Conservation (phyloP, 148 eudicot species). For the Arbutus unedo region DNA sequence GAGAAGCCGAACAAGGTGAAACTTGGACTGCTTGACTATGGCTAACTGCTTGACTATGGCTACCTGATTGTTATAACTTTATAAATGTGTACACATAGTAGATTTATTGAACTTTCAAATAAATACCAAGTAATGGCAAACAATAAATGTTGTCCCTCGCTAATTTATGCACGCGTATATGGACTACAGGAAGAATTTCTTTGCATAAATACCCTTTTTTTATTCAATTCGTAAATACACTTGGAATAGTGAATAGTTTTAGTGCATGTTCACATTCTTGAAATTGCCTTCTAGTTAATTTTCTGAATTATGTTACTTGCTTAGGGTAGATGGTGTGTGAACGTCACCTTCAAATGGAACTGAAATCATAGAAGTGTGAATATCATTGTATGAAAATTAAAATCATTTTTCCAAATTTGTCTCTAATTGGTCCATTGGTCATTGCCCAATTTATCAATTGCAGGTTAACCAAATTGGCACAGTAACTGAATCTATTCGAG, state of each 20-base stretch:
- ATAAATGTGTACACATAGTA: neutral
- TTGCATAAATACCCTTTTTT: neutral
- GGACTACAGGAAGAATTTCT: neutral
- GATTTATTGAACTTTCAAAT: neutral
- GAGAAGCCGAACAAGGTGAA: neutral
- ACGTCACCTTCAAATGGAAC: neutral
- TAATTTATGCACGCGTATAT: neutral
- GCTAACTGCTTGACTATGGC: neutral
- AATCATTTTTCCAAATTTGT: neutral
- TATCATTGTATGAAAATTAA: neutral
- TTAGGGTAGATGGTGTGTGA: neutral
- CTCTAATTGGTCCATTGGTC: neutral
- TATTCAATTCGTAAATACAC: no score
- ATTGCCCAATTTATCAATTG: conserved; percentile 8
- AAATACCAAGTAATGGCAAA: neutral
- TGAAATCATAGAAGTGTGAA: neutral
- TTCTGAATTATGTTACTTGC: neutral
- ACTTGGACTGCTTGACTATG: neutral
- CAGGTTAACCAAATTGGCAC: conserved; percentile 98
- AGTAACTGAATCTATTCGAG: conserved; percentile 95
- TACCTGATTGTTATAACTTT: neutral
- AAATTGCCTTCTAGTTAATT: neutral
- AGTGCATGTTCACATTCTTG: neutral
- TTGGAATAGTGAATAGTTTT: neutral
- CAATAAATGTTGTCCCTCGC: neutral